Evolutionary conservation across 2,329 filamentous ascomycete species (phyloP), one percentile per base, ranked within the genome.

Genomic region (Fusarium haematococcum): DNA sequence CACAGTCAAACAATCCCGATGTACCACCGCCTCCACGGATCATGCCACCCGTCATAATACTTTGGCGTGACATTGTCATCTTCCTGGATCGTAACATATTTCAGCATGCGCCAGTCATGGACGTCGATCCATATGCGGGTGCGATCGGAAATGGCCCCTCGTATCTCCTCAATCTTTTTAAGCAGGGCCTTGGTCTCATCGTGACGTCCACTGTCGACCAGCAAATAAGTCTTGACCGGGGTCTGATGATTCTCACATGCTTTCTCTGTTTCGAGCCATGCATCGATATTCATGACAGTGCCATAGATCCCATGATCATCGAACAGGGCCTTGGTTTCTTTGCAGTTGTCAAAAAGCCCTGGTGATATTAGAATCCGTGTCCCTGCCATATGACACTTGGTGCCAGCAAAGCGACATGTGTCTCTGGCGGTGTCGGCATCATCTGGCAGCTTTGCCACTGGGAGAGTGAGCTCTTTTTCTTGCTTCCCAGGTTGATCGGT

Each of bases 81-180:
- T 64, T 89, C 86, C 50, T 81, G 67, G 37, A 83, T 82, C 3
- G 79, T 80, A 11, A 88, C 75, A 23, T 84, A 81, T 35, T 83
- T 80, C 56, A 88, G 67, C 6, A 87, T 76, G 6, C 85, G 81
- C 86, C 86, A 88, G 72, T 88, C 86, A 63, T 86, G 86, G 2
- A 87, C 81, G 7, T 81, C 80, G 2, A 87, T 81, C 80, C 82
- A 84, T 11, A 82, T 81, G 7, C 82, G 77, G 32, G 74, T 72
- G 6, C 80, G 80, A 3, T 77, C 74, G 4, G 76, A 76, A 11
- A 74, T 75, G 25, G 63, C 71, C 14, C 82, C 54, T 13, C 81
- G 79, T 11, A 78, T 69, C 8, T 74, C 64, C 39, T 85, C 77
- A 9, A 86, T 79, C 5, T 69, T 73, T 23, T 67, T 66, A 5